Evolutionary conservation across 345 rosid genomes (phyloP), one percentile per base, ranked within the genome.

Genomic region (Eucalyptus pauciflora): DNA sequence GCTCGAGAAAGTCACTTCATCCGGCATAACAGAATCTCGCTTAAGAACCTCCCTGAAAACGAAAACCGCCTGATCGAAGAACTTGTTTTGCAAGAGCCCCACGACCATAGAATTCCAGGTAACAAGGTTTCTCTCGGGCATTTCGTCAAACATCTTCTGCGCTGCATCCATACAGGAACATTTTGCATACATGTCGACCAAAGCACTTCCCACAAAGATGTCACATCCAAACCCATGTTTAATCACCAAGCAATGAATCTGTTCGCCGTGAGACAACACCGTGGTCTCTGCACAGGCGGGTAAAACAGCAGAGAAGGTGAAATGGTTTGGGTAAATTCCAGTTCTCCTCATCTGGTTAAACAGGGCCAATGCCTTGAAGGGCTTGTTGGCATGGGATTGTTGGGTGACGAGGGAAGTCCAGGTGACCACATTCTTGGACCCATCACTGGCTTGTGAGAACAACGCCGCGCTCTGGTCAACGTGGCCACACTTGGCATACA

Each of bases 91-190:
- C 79, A 91, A 89, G 86, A 52, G 92, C 50, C 94, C 95, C 88
- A 92, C 93, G 62, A 92, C 91, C 92, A 92, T 89, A 27, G 95
- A 90, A 86, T 91, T 93, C 93, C 94, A 93, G 37, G 93, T 90
- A 87, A 92, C 93, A 64, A 92, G 92, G 80, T 92, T 92, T 85
- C 92, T 92, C 14, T 90, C 86, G 45, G 95, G 92, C 92, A 93
- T 92, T 89, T 91, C 91, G 56, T 87, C 95, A 51, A 95, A 94
- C 91, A 92, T 76, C 91, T 91, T 91, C 89, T 52, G 88, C 2
- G 95, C 93, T 22, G 60, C 89, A 10, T 52, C 45, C 91, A 93
- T 41, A 31, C 64, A n/a, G 25, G 76, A 87, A 37, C 92, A 92
- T 80, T 90, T 93, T 0, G 93, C 92, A 52, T 92, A 93, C 95